A percentile compares a stretch with the other conserved stretches of the same genome.
phyloP scores from a whole-genome alignment of 192 early-diverging fungal genomes.

The Backusella luteola region DNA sequence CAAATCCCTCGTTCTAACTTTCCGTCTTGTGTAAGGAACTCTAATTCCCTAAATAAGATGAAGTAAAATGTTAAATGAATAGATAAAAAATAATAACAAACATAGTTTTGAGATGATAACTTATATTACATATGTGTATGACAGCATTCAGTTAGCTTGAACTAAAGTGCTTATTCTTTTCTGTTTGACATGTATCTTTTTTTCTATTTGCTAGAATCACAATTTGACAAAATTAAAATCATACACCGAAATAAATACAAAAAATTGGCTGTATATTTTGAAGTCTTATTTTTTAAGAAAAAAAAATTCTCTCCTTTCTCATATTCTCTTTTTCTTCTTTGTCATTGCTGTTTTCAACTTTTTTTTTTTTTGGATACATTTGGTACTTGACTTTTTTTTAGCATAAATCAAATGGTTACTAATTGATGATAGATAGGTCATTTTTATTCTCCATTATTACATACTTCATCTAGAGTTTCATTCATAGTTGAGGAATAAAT shows the following conservation, averaged over 20 bases:
- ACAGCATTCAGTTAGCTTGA: not conserved
- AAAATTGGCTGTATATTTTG: not conserved
- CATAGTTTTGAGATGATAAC: not conserved
- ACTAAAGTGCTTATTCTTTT: not conserved
- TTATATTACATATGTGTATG: not conserved
- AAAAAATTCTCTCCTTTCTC: not conserved
- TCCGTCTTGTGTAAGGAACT: not conserved
- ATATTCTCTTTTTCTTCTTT: not conserved
- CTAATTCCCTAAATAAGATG: not conserved
- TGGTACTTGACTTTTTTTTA: not conserved
- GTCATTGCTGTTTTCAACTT: not conserved
- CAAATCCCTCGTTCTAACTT: not conserved
- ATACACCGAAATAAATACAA: not conserved
- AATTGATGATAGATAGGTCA: not conserved
- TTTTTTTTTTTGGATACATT: not conserved
- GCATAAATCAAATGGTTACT: not conserved
- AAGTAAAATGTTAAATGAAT: not conserved
- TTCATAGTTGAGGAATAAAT: not conserved
- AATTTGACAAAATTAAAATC: slow-evolving; percentile 4
- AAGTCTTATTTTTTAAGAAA: not conserved
- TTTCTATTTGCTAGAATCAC: not conserved
- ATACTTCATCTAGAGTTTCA: not conserved
- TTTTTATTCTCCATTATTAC: not conserved
- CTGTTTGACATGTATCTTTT: slow-evolving; percentile 3
- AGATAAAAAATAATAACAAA: not conserved